These are phyloP conservation scores for Candida tibetensis DNA, from an alignment of 805 yeast species.

Conservation along the genomic window DNA sequence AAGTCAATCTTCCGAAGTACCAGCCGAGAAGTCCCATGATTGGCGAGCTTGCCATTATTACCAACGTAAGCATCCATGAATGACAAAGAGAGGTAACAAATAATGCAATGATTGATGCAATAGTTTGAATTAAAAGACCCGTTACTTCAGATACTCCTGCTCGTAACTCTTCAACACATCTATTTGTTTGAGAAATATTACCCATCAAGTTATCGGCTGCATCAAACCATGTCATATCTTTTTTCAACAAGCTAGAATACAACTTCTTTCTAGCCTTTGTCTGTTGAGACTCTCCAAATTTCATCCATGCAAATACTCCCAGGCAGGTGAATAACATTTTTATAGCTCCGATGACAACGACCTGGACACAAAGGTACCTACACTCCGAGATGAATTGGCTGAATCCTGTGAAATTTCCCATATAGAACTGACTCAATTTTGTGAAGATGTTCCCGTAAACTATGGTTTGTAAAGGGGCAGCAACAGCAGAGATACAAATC, in stretches of 20 bases:
- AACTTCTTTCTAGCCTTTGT: conserved; percentile 49
- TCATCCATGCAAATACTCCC: conserved; percentile 60
- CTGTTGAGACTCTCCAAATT: conserved; percentile 70
- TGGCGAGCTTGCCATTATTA: conserved; percentile 75
- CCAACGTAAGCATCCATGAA: conserved; percentile 83
- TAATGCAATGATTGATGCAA: conserved; percentile 52
- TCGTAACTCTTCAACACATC: conserved; percentile 74
- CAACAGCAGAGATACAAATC: conserved; percentile 52
- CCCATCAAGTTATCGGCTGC: conserved; percentile 55
- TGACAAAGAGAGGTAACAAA: conserved; percentile 65
- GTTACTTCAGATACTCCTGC: conserved; percentile 65
- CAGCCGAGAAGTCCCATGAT: conserved; percentile 51
- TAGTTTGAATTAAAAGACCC: conserved; percentile 53
- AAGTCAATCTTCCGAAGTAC: conserved; percentile 50
- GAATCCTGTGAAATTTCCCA: conserved; percentile 27
- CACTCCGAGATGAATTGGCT: conserved; percentile 28
- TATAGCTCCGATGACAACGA: conserved; percentile 32
- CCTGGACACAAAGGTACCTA: conserved; percentile 26
- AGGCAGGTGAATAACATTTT: conserved; percentile 45
- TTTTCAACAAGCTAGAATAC: conserved; percentile 42
- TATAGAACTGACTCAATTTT: conserved; percentile 25
- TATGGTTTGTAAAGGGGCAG: conserved; percentile 60
- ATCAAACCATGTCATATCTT: conserved; percentile 64
- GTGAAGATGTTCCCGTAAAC: conserved; percentile 64
- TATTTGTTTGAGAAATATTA: conserved; percentile 57